Evolutionary conservation across 495 filamentous ascomycete genomes (phyloP).

Genomic region (Tuber borchii): DNA sequence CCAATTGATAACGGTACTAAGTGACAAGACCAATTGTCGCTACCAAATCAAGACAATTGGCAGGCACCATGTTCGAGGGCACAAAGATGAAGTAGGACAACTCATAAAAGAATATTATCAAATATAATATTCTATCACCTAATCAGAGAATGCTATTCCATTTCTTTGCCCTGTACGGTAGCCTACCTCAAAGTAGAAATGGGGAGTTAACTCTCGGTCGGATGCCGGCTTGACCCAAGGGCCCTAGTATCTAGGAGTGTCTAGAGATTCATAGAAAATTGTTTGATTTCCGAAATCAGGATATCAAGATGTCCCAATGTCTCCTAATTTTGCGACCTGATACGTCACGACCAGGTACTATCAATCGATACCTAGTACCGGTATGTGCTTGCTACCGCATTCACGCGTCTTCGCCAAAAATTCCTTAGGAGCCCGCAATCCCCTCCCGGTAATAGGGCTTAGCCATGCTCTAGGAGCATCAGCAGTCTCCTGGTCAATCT

Average conservation of each 20-base stretch:
- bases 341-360: not conserved
- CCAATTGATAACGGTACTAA: not conserved
- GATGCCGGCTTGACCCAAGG: not conserved
- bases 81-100: not conserved
- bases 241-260: not conserved
- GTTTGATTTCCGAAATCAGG: not conserved
- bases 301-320: not conserved
- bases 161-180: not conserved
- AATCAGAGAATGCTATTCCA: not conserved
- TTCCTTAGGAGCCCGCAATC: constrained; percentile 51
- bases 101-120: not conserved
- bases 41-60: not conserved
- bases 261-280: not conserved
- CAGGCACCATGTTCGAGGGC: not conserved
- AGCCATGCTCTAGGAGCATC: constrained; percentile 53
- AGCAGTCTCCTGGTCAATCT: constrained; percentile 55
- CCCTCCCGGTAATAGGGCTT: constrained; percentile 54
- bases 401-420: constrained; percentile 29
- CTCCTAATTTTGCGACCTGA: not conserved
- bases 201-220: not conserved
- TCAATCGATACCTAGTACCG: not conserved
- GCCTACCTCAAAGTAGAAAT: not conserved
- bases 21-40: not conserved
- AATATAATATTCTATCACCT: not conserved
- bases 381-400: not conserved